These are phyloP conservation scores for Russula olivacea DNA, from an alignment of 768 basidiomycete species.

Conservation along the genomic window DNA sequence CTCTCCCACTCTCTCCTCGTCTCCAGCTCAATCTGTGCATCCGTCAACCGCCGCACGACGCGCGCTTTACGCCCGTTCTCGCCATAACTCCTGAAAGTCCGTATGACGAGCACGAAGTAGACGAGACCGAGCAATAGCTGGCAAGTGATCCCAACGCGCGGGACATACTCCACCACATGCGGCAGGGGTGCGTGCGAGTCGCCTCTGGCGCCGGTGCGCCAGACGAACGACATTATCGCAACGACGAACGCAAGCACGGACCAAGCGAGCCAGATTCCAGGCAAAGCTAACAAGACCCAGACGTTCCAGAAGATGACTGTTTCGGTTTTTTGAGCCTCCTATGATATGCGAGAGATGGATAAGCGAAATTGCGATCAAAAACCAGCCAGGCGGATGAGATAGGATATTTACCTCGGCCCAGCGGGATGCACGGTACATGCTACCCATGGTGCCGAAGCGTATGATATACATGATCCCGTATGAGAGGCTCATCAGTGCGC, in stretches of 20 bases:
- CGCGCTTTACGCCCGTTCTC: conserved; percentile 23
- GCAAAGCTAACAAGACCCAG: conserved; percentile 63
- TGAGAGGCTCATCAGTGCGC: conserved; percentile 61
- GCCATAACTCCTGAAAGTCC: conserved; percentile 58
- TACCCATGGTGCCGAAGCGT: conserved; percentile 65
- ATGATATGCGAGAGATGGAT: neutral
- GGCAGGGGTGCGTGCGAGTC: conserved; percentile 38
- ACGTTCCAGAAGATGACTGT: conserved; percentile 56
- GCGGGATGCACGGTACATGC: conserved; percentile 60
- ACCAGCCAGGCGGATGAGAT: neutral
- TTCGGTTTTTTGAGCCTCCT: conserved; percentile 54
- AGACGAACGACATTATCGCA: conserved; percentile 60
- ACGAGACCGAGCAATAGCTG: conserved; percentile 54
- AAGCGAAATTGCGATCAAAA: neutral
- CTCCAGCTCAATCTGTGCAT: conserved; percentile 27
- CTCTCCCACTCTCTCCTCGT: neutral
- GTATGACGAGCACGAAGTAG: conserved; percentile 56
- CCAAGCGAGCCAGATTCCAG: conserved; percentile 69
- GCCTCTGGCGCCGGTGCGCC: conserved; percentile 50
- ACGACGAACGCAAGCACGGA: conserved; percentile 62
- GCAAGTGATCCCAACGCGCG: conserved; percentile 50
- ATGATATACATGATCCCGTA: conserved; percentile 74
- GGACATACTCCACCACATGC: conserved; percentile 39
- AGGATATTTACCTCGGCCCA: conserved; percentile 56
- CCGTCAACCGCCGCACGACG: conserved; percentile 13